Evolutionary conservation across 2,329 filamentous ascomycete species (phyloP).

Genomic region (Pseudogymnoascus sp.): DNA sequence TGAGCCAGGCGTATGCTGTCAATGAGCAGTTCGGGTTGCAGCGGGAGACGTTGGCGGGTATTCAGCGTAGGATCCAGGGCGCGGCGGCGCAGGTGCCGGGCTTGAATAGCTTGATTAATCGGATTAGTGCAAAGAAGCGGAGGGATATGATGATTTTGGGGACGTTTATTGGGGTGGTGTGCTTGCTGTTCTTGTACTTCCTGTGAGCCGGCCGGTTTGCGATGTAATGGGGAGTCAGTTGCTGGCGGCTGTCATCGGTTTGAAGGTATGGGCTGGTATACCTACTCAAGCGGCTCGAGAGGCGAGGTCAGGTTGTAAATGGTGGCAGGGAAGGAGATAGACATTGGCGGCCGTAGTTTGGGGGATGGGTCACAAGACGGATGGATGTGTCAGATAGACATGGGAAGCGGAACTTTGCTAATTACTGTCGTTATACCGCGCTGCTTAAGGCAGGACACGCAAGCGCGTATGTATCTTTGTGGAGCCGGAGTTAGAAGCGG

Average conservation of each 20-base stretch:
- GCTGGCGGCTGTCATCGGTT: background rate
- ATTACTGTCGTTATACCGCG: constrained; percentile 1
- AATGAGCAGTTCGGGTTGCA: constrained; percentile 86
- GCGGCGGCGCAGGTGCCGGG: constrained; percentile 89
- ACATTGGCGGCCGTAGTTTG: background rate
- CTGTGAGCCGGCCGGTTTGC: constrained; percentile 38
- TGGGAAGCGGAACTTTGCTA: constrained; percentile 2
- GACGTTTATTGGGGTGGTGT: constrained; percentile 84
- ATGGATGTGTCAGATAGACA: background rate
- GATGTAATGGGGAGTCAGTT: background rate
- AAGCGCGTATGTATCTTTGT: background rate
- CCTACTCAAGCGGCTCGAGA: background rate
- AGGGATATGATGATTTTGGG: constrained; percentile 92
- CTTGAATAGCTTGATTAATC: constrained; percentile 81
- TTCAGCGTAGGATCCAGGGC: constrained; percentile 82
- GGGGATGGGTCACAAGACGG: background rate
- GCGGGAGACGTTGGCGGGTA: constrained; percentile 76
- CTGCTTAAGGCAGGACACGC: background rate
- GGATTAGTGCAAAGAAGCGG: constrained; percentile 90
- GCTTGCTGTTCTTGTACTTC: constrained; percentile 76
- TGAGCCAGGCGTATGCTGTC: constrained; percentile 93
- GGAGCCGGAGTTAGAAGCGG: constrained; percentile 1
- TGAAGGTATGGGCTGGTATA: background rate
- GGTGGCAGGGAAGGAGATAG: background rate
- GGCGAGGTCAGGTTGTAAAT: background rate